Base-by-base conservation (phyloP, 345 rosid genomes). In the Bruguiera gymnorhiza region DNA sequence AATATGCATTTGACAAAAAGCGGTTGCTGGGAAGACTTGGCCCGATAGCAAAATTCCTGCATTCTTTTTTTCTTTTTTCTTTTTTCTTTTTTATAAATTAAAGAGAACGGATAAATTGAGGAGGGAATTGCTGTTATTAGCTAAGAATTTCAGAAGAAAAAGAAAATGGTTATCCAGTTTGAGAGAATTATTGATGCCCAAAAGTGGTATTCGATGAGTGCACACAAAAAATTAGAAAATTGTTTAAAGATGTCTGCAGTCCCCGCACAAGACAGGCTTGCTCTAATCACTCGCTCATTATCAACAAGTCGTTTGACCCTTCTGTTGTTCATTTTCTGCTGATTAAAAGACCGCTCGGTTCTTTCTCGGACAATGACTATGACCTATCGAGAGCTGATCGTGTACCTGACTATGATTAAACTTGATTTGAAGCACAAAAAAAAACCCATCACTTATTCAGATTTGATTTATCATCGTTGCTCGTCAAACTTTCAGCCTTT, bases 181-280 rank as follows among this genome's bases (percentile, higher is more conserved):
- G 60, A 56, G 29, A 56, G 60, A 56, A 56, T 63, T 55, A 53
- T 68, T 21, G 53, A 62, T 31, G 36, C 64, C 24, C 18, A 11
- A 24, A 10, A 11, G 26, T n/a, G 57, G 58, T 36, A 50, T 80
- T 76, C 15, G 29, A 73, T 52, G 75, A 70, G 73, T 76, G 70
- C 62, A 76, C 75, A 54, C 62, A 16, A 73, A 54, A 76, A 80
- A 62, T 32, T 60, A 34, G 57, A 39, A 53, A 60, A 4, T 63
- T 55, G 53, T 53, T 19, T 27, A 2, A 2, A 13, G 50, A 43
- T 1, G 67, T n/a, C 39, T 32, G 51, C 62, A 68, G 78, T 59
- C 36, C 56, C 43, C 5, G 9, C 60, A 27, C 60, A 8, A 2
- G 60, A 24, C 60, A 1, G 6, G 60, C 16, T 24, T 27, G 55